These are phyloP conservation scores for Flaveria robusta DNA, from an alignment of 129 eudicot genomes.

Conservation along the genomic window DNA sequence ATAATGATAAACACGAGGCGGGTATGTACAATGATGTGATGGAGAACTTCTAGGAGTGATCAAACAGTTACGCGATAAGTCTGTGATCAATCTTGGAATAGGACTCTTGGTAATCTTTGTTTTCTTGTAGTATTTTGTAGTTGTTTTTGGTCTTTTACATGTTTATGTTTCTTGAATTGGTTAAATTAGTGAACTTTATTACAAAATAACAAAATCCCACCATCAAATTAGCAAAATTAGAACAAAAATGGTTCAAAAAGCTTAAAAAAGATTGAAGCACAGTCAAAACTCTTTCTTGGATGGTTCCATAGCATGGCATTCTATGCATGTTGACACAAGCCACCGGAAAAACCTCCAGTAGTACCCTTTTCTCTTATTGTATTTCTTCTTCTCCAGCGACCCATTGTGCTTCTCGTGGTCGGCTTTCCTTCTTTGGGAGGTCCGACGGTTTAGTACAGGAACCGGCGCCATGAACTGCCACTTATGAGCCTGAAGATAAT, in stretches of 20 bases:
- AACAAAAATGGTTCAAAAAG: slow-evolving; percentile 18
- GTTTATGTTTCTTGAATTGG: slow-evolving; percentile 2
- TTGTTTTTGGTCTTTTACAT: slow-evolving; percentile 25
- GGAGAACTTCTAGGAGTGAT: slow-evolving; percentile 87
- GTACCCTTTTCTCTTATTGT: slow-evolving; percentile 31
- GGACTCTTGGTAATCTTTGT: slow-evolving; percentile 33
- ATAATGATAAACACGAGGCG: slow-evolving; percentile 52
- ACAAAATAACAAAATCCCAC: slow-evolving; percentile 26
- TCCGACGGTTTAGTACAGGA: slow-evolving; percentile 43
- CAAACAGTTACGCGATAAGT: slow-evolving; percentile 1
- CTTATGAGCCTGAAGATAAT: slow-evolving; percentile 46
- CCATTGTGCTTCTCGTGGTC: slow-evolving; percentile 23
- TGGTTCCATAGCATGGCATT: slow-evolving; percentile 72
- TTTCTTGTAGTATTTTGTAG: slow-evolving; percentile 21
- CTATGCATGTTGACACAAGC: slow-evolving; percentile 53
- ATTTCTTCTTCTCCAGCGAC: slow-evolving; percentile 29
- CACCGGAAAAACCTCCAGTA: slow-evolving; percentile 49
- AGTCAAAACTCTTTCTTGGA: slow-evolving; percentile 29
- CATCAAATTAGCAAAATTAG: slow-evolving; percentile 27
- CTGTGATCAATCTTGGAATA: slow-evolving; percentile 35
- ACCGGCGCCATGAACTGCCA: slow-evolving; percentile 73
- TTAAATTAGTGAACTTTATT: slow-evolving; percentile 22
- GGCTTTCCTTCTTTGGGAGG: slow-evolving; percentile 35
- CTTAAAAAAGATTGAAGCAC: slow-evolving; percentile 1
- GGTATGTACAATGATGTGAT: slow-evolving; percentile 84